These are phyloP conservation scores for Ascochyta lentis DNA, from an alignment of 2,329 filamentous ascomycete species.

Conservation along the genomic window DNA sequence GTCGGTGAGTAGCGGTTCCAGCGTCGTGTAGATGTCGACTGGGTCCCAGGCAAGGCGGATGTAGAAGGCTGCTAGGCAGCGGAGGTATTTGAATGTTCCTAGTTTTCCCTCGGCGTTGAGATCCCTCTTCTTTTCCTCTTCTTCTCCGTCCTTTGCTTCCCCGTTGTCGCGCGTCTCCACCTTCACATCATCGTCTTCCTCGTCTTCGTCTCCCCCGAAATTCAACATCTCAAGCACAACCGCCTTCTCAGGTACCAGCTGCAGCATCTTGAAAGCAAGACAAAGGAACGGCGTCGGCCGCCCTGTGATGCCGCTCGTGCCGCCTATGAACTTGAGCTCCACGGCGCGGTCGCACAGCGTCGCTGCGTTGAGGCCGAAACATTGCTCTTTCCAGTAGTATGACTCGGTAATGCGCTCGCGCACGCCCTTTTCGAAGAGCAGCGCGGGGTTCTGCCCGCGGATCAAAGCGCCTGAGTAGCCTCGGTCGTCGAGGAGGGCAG, in stretches of 20 bases:
- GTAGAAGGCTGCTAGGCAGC: conserved; percentile 90
- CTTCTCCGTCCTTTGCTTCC: conserved; percentile 45
- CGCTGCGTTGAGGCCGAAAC: conserved; percentile 87
- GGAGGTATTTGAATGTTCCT: conserved; percentile 74
- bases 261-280: conserved; percentile 90
- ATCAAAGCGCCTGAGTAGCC: conserved; percentile 78
- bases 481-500: conserved; percentile 82
- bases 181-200: conserved; percentile 16
- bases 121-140: conserved; percentile 24
- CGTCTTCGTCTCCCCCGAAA: conserved; percentile 50
- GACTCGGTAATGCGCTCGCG: conserved; percentile 93
- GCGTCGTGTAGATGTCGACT: conserved; percentile 76
- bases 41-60: conserved; percentile 85
- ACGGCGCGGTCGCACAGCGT: conserved; percentile 87
- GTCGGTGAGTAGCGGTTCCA: conserved; percentile 86
- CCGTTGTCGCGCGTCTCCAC: conserved; percentile 13
- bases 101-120: conserved; percentile 39
- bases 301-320: conserved; percentile 83
- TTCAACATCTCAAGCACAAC: conserved; percentile 81
- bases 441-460: conserved; percentile 92
- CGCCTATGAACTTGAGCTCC: conserved; percentile 82
- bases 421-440: conserved; percentile 93
- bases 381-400: conserved; percentile 99
- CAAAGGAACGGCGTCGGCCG: conserved; percentile 93
- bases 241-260: conserved; percentile 80